phyloP scores from a whole-genome alignment of 2,329 filamentous ascomycete genomes.

The Neonectria ditissima region DNA sequence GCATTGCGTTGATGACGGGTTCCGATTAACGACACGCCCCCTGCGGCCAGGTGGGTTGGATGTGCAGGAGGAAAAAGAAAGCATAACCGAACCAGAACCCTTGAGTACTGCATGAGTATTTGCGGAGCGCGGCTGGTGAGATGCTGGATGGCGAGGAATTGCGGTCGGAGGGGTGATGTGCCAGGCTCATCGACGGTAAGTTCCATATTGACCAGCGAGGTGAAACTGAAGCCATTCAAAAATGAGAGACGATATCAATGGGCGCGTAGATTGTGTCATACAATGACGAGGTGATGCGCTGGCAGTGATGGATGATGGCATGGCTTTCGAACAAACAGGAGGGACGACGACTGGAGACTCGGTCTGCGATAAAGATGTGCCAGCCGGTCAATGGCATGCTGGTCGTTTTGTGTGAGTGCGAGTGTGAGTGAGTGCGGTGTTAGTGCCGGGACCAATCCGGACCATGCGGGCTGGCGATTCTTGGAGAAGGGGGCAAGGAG shows the following conservation, averaged over 20 bases:
- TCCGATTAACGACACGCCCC: conserved; percentile 37
- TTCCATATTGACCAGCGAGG: neutral
- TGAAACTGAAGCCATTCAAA: conserved; percentile 32
- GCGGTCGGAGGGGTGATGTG: neutral
- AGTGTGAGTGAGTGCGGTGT: conserved; percentile 12
- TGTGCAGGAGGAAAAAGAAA: conserved; percentile 30
- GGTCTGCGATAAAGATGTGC: conserved; percentile 37
- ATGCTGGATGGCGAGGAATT: neutral
- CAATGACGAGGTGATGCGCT: conserved; percentile 40
- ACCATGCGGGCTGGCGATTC: conserved; percentile 27
- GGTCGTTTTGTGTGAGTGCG: neutral
- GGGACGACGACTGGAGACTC: conserved; percentile 25
- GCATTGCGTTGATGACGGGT: conserved; percentile 3
- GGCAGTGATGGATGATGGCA: conserved; percentile 41
- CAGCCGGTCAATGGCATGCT: conserved; percentile 24
- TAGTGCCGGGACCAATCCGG: conserved; percentile 31
- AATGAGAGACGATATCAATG: conserved; percentile 26
- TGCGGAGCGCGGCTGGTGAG: neutral
- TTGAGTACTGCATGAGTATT: neutral
- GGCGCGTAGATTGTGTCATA: conserved; percentile 24
- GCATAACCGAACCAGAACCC: conserved; percentile 5
- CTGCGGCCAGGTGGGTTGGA: neutral
- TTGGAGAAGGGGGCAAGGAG: neutral
- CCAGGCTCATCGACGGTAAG: neutral
- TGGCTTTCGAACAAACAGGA: conserved; percentile 18